Conservation (phyloP, 2,329 filamentous ascomycete genomes). For the Curvularia verruculosa region DNA sequence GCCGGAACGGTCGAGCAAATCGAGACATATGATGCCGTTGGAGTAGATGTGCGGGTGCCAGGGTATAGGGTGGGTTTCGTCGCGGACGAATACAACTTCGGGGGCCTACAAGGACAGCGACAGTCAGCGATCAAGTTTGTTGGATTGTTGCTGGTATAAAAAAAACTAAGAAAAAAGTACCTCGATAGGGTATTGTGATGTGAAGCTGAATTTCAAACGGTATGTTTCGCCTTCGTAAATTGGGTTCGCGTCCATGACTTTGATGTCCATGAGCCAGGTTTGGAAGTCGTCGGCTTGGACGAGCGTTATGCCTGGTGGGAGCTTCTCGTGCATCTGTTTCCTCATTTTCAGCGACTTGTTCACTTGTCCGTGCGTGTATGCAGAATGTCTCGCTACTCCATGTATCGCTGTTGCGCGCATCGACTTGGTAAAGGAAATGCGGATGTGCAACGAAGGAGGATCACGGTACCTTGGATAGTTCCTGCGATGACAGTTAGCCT, state of each 20-base stretch:
- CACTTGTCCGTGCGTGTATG: not conserved
- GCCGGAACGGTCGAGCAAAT: constrained; percentile 83
- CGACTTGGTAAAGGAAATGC: not conserved
- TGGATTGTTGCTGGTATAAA: too few relatives aligned
- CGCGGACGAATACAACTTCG: constrained; percentile 85
- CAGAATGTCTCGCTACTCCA: not conserved
- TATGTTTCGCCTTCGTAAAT: constrained; percentile 82
- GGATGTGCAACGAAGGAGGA: not conserved
- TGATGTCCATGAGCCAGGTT: constrained; percentile 92
- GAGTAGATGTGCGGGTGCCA: constrained; percentile 98
- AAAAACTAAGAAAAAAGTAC: constrained; percentile 27
- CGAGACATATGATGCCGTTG: constrained; percentile 97
- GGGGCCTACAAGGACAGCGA: constrained; percentile 70
- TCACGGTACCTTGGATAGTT: constrained; percentile 29
- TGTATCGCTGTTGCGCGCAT: not conserved
- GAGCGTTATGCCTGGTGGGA: constrained; percentile 74
- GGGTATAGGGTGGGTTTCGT: constrained; percentile 70
- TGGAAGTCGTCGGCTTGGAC: constrained; percentile 81
- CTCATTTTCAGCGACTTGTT: not conserved
- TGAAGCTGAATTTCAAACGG: constrained; percentile 86
- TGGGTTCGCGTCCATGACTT: constrained; percentile 87
- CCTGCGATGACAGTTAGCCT: constrained; percentile 17
- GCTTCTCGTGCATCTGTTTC: constrained; percentile 60
- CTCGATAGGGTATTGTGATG: constrained; percentile 83
- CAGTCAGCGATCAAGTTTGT: not conserved